Evolutionary conservation across 73 alveolate species (phyloP), one percentile per base, ranked within the genome.

Genomic region (Tetrahymena malaccensis): DNA sequence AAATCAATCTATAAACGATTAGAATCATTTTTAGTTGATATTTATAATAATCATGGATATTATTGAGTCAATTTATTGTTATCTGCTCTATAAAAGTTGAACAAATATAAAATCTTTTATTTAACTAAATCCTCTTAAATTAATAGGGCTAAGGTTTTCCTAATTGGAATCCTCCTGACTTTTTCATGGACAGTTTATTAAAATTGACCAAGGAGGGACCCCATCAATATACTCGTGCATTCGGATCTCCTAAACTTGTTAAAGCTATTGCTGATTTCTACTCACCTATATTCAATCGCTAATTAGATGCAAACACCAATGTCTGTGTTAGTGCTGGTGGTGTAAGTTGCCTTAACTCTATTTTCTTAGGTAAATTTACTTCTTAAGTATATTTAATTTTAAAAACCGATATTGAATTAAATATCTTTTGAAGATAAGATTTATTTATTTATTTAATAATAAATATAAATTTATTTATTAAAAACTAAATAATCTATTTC

Each of bases 291-390:
- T 85, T 95, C 43, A 93, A 93, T 34, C 84, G 83, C 35, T 35
- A 85, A 43, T 9, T 57, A 43, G 93, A 95, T 85, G 95, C 58
- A 17, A 93, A 85, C 33, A 95, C 70, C n/a, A 94, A 95, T 25
- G 94, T 95, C 34, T n/a, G 70, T 35, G 97, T 89, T 15, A 95
- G 97, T 95, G 85, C 95, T 43, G 97, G 97, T 50, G 97, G 95
- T 31, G 56, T 43, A 19, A 84, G 95, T 43, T 70, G 89, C 37
- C 89, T 70, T n/a, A 70, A 70, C 37, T 70, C 89, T 70, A 70
- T 70, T 31, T 70, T 70, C 37, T 70, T 70, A 70, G 89, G 89
- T 70, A 70, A 70, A 7, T 50, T 50, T 19, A 70, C 12, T 9
- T 31, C 19, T 70, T 40, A 6, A 40, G 44, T 10, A 10, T 40